Evolutionary conservation across 257 asterid species (phyloP), one percentile per base, ranked within the genome.

Genomic region (Anisodus tanguticus): DNA sequence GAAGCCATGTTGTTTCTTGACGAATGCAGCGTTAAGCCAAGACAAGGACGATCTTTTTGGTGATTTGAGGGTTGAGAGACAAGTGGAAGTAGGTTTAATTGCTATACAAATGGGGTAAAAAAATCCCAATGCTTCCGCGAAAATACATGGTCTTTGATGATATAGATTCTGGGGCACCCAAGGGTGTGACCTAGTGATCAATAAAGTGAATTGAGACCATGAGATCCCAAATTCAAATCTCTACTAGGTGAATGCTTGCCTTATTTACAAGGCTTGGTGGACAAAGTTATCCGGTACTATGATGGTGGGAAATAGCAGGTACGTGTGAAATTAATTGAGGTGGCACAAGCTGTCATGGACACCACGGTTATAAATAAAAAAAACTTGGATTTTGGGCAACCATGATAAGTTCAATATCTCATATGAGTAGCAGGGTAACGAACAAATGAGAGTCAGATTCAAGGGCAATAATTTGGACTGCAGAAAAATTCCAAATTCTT

Each of bases 1-100:
- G 95, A 91, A 85, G 97, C 98, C 82, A 83, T 91, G 71, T 88
- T 91, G 49, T 89, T 93, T 90, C 95, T 96, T 79, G 98, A 92
- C 58, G 69, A 82, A 66, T 90, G 86, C 9, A 85, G 88, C 37
- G 87, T 90, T 31, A 85, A 71, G 11, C 97, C 97, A 37, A 88
- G 85, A 63, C 72, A 79, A 59, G 91, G 89, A 37, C 92, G 4
- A 84, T 92, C 53, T 87, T 91, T 89, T 90, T 91, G 3, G 86
- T 90, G 19, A 88, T 94, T 57, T 91, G 93, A 97, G 88, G 64
- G 82, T 58, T 93, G 90, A 90, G 94, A 67, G 87, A 91, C 77
- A 95, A 93, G 84, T 92, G 98, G 19, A 41, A 39, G 55, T 69
- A 16, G 55, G 78, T 15, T 69, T 69, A 41, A 86, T 93, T 96